Conservation (phyloP, 768 basidiomycete genomes). For the Leccinellum rugosiceps region DNA sequence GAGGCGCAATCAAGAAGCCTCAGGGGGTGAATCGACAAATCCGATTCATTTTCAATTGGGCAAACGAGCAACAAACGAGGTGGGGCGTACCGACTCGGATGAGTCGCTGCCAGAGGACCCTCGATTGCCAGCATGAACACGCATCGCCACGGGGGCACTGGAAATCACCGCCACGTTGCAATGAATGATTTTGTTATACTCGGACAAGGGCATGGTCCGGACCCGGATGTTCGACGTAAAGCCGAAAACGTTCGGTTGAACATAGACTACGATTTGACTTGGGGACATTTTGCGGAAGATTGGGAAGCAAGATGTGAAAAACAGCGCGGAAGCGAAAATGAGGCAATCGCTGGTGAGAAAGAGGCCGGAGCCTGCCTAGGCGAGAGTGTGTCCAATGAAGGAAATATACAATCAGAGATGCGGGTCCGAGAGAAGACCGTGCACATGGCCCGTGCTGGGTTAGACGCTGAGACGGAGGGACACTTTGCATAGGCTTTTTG, state of each 20-base stretch:
- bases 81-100: neutral
- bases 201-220: neutral
- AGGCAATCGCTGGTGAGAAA: conserved; percentile 5
- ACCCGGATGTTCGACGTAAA: neutral
- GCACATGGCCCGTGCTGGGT: neutral
- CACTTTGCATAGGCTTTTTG: conserved; percentile 16
- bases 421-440: conserved; percentile 25
- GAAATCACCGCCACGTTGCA: conserved; percentile 8
- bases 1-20: neutral
- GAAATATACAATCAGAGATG: conserved; percentile 15
- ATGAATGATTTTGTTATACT: neutral
- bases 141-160: conserved; percentile 11
- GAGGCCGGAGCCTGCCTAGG: neutral
- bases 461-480: neutral
- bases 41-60: neutral
- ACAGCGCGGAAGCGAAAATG: conserved; percentile 17
- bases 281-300: conserved; percentile 12
- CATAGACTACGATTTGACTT: conserved; percentile 1
- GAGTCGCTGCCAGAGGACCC: neutral
- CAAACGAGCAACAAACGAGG: neutral
- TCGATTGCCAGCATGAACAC: neutral
- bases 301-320: conserved; percentile 3
- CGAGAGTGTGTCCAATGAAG: conserved; percentile 1
- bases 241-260: neutral
- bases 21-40: neutral